These are phyloP conservation scores for Pseudomonodictys pantanalensis DNA, from an alignment of 495 filamentous ascomycete genomes.

Conservation along the genomic window DNA sequence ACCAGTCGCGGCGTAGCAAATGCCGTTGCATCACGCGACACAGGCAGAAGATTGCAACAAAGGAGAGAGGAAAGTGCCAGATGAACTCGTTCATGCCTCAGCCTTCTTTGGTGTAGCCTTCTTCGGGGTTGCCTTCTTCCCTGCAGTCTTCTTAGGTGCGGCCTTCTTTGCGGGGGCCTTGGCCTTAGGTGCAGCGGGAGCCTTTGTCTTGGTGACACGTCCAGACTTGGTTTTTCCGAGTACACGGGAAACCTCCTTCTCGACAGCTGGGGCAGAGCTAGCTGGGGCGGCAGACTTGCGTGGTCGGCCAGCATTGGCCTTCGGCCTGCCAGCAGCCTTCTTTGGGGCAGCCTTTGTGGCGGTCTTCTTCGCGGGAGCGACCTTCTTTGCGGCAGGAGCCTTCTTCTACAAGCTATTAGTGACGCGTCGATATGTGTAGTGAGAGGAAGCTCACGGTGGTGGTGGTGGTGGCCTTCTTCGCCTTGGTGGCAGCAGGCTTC, in stretches of 20 bases:
- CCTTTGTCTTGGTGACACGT: conserved; percentile 74
- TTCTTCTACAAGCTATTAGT: conserved; percentile 52
- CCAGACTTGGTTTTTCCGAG: conserved; percentile 88
- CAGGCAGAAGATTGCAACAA: conserved; percentile 15
- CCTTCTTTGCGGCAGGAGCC: conserved; percentile 48
- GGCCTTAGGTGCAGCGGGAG: conserved; percentile 58
- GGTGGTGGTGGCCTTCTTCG: conserved; percentile 54
- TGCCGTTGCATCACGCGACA: background rate
- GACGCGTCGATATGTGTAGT: conserved; percentile 22
- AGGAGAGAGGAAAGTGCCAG: conserved; percentile 1
- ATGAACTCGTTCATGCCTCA: conserved; percentile 27
- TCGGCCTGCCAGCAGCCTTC: conserved; percentile 44
- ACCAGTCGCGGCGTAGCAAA: background rate
- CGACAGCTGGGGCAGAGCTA: conserved; percentile 64
- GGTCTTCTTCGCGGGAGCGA: conserved; percentile 46
- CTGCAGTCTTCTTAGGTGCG: conserved; percentile 47
- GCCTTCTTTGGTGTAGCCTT: conserved; percentile 41
- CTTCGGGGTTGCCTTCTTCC: conserved; percentile 55
- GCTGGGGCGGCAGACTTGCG: conserved; percentile 23
- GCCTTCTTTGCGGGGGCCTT: conserved; percentile 58
- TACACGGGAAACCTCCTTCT: conserved; percentile 69
- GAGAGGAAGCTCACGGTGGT: conserved; percentile 1
- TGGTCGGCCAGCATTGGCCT: conserved; percentile 29
- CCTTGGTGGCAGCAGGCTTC: conserved; percentile 41
- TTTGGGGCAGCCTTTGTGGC: conserved; percentile 48